Percentiles rank a stretch among this genome's conserved stretches.
These are phyloP conservation scores for Beauveria brongniartii DNA, from an alignment of 2,329 filamentous ascomycete species.

Conservation along the genomic window DNA sequence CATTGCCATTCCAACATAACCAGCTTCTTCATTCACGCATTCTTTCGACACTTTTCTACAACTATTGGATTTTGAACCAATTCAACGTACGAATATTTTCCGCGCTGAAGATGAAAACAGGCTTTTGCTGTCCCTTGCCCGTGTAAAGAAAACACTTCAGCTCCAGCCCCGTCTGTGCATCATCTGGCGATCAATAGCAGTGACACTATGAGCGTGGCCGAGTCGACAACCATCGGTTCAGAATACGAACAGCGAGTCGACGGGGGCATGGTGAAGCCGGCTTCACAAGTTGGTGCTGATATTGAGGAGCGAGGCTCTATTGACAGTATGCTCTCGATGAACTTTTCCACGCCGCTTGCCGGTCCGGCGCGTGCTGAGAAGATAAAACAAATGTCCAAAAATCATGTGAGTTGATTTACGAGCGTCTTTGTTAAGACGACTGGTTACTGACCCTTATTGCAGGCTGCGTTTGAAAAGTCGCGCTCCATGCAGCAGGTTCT, in stretches of 20 bases:
- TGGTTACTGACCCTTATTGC: not conserved
- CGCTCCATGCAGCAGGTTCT: constrained; percentile 28
- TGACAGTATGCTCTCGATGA: constrained; percentile 27
- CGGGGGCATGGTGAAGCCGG: not conserved
- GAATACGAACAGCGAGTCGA: not conserved
- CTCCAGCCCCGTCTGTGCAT: not conserved
- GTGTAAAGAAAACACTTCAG: not conserved
- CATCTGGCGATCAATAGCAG: not conserved
- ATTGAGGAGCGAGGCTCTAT: constrained; percentile 1
- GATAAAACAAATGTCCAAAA: constrained; percentile 31
- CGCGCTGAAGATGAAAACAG: not conserved
- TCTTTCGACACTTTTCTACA: not conserved
- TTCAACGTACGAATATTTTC: not conserved
- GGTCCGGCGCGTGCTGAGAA: constrained; percentile 27
- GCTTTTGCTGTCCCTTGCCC: not conserved
- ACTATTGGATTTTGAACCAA: too few relatives aligned
- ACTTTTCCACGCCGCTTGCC: constrained; percentile 31
- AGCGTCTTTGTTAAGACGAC: not conserved
- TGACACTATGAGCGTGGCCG: constrained; percentile 6
- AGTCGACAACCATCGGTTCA: not conserved
- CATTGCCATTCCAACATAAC: not conserved
- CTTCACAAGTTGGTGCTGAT: not conserved
- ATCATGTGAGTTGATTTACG: constrained; percentile 25
- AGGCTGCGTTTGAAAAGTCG: constrained; percentile 29
- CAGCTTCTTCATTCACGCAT: not conserved